These are phyloP conservation scores for Bolboschoenus planiculmis DNA, from an alignment of 176 grass and related monocot species.

Conservation along the genomic window DNA sequence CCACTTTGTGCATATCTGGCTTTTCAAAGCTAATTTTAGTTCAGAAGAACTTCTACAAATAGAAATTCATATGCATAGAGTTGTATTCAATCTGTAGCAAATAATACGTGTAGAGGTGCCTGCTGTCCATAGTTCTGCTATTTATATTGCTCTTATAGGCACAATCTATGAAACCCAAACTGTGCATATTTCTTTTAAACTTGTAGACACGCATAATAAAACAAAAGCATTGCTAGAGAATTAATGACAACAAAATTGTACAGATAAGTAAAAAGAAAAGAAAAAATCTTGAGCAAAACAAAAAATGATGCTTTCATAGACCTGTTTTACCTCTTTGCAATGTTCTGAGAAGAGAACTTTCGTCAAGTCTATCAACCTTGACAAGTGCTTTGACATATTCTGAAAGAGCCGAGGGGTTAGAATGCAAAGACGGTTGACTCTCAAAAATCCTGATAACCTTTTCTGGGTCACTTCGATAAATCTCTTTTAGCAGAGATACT, in stretches of 20 bases:
- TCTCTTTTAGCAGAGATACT: slow-evolving; percentile 52
- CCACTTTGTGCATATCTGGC: neutral
- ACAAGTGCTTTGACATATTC: slow-evolving; percentile 86
- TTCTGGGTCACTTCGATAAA: slow-evolving; percentile 75
- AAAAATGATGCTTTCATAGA: neutral
- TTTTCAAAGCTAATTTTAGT: neutral
- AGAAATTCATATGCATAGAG: neutral
- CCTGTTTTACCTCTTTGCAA: slow-evolving; percentile 70
- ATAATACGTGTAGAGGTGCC: neutral
- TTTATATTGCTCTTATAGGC: too few relatives aligned
- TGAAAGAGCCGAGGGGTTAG: slow-evolving; percentile 67
- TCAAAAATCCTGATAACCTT: slow-evolving; percentile 79
- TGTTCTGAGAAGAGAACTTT: slow-evolving; percentile 61
- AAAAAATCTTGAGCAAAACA: slow-evolving; percentile 1
- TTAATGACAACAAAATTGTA: neutral
- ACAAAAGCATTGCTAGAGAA: neutral
- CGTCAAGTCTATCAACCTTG: slow-evolving; percentile 66
- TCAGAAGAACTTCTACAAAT: neutral
- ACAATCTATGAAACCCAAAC: neutral
- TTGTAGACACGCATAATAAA: neutral
- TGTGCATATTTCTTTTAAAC: neutral
- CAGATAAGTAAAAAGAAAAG: neutral
- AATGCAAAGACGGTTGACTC: slow-evolving; percentile 66
- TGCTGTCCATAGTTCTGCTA: neutral
- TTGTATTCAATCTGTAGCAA: neutral